Base-by-base conservation (phyloP, 202 grass and related monocot genomes). In the Bolboschoenoplectus hybrid region DNA sequence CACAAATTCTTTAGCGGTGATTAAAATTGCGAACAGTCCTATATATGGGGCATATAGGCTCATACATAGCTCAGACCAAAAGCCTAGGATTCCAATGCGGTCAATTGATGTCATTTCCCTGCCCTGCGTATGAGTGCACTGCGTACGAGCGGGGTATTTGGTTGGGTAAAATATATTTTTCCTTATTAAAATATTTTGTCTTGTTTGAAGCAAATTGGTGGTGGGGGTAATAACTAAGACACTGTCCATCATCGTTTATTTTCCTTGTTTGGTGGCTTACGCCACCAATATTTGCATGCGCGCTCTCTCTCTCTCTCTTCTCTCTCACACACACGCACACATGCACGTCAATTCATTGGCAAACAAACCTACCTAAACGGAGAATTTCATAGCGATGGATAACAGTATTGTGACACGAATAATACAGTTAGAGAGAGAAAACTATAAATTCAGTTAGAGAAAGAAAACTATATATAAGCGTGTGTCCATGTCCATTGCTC, bases 191-290 rank as follows among this genome's bases (percentile, higher is more conserved):
- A 71, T 72, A 72, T 44, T 40, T 36, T 26, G 26, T 11, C 32
- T 67, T 67, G 3, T 67, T 67, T 40, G 64, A 67, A 68, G 11
- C 66, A 68, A 73, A 73, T 73, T 73, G 17, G 43, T 49, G 69
- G 44, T 41, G 36, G 39, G 13, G 66, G 11, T 17, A 69, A 9
- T 16, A 69, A 69, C 17, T 41, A 69, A 43, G 38, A 45, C 14
- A 45, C 17, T 3, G 10, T 72, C 68, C 40, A n/a, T 46, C 69
- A 47, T 19, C 8, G 17, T 16, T 47, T 51, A 26, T 46, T 49
- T 35, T 13, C 9, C 5, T 34, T 74, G 71, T 74, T 74, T 50
- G 46, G 14, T 74, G 46, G 71, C 71, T 35, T 51, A 51, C 71
- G 19, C 69, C 14, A 73, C 71, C 46, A 74, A 51, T 20, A 32